Evolutionary conservation across 169 alveolate species (phyloP), one percentile per base, ranked within the genome.

Genomic region (Plasmodium berghei): DNA sequence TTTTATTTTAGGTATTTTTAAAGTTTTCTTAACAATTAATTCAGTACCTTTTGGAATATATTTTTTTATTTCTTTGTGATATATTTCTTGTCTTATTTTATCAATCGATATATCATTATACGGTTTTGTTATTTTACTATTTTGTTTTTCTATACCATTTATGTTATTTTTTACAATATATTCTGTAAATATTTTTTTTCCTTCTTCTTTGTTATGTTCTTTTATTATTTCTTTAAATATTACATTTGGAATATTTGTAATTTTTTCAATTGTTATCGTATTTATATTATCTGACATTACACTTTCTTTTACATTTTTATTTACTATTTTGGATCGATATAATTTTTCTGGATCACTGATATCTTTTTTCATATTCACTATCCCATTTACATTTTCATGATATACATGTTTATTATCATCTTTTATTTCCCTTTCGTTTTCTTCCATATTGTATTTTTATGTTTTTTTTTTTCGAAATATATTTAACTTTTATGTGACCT

Each of bases 31-130:
- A 26, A 75, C 49, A 5, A 16, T 46, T 26, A 75, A n/a, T 20
- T 75, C 89, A n/a, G 64, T 55, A 20, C 89, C 89, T 28, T 24
- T 63, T n/a, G 89, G 89, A 9, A 75, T 54, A 42, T 75, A 63
- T 52, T 75, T 75, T 0, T 63, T 6, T 24, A 75, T 40, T 40
- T 75, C 45, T 34, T 49, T 46, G 40, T 75, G 55, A 55, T 62
- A 66, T 10, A 75, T 58, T 55, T 75, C 89, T 55, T 75, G 89
- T 22, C 89, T 75, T 63, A 74, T 73, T 9, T 75, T 73, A 34
- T 49, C 42, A 46, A 75, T 45, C 1, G 75, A 74, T 42, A 75
- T 48, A 20, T 75, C 89, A 63, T 48, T 18, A 63, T 75, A 58
- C 28, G 71, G 63, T 0, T 56, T 73, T 63, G 24, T 74, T 62